Conservation (phyloP, 192 early-diverging fungal species). For the Gonapodya prolifera region DNA sequence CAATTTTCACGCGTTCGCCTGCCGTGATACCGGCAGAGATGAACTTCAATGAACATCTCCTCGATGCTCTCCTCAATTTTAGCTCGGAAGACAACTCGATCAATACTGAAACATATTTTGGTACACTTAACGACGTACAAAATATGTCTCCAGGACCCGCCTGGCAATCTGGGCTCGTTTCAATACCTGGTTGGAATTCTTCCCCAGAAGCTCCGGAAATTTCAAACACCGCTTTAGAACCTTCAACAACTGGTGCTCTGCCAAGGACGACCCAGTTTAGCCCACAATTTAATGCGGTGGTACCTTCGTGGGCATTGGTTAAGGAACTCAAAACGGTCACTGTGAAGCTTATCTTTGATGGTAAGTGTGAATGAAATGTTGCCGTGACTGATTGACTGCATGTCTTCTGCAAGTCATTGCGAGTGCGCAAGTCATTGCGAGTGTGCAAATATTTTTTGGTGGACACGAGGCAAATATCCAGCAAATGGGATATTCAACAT, state of each 20-base stretch:
- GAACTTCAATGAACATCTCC: no score
- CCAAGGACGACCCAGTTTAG: neutral
- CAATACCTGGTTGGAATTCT: no score
- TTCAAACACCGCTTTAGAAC: no score
- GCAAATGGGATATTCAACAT: neutral
- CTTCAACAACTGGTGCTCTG: neutral
- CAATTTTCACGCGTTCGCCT: no score
- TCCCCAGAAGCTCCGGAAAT: no score
- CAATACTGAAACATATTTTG: no score
- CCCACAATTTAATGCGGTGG: neutral
- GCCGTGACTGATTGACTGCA: neutral
- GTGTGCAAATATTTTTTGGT: neutral
- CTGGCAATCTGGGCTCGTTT: no score
- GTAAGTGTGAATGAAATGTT: neutral
- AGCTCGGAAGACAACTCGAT: no score
- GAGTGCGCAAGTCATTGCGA: neutral
- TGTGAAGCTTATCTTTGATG: neutral
- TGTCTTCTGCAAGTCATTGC: neutral
- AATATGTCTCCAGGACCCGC: no score
- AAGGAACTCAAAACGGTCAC: neutral
- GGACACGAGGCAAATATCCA: neutral
- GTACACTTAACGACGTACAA: no score
- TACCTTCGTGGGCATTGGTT: neutral
- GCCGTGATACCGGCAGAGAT: no score
- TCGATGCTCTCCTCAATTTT: no score